Conservation (phyloP, 768 basidiomycete genomes). For the Crepidotus variabilis region DNA sequence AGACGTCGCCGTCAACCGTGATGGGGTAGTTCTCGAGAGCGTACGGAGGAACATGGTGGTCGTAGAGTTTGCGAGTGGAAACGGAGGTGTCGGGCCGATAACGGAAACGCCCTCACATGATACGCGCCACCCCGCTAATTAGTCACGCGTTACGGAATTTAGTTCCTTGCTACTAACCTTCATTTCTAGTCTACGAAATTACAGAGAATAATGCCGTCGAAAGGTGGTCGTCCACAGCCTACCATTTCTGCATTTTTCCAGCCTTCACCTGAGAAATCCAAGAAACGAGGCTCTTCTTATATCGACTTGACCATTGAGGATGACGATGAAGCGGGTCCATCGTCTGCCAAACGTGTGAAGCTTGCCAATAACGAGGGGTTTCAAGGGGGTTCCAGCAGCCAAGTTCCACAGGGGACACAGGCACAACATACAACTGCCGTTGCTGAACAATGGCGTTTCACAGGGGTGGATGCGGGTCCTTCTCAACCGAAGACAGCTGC, state of each 20-base stretch:
- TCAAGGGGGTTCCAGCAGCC: background rate
- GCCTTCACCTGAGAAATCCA: conserved; percentile 14
- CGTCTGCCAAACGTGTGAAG: conserved; percentile 24
- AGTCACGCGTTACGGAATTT: conserved; percentile 3
- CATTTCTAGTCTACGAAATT: too few species aligned
- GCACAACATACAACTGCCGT: conserved; percentile 39
- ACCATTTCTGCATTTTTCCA: conserved; percentile 39
- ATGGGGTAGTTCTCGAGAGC: background rate
- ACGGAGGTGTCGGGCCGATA: background rate
- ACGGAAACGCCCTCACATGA: conserved; percentile 20
- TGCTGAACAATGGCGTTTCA: conserved; percentile 30
- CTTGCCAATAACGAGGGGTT: conserved; percentile 12
- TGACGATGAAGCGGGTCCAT: conserved; percentile 19
- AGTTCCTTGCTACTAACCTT: too few species aligned
- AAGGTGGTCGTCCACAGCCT: conserved; percentile 22
- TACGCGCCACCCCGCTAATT: background rate
- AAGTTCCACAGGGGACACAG: conserved; percentile 10
- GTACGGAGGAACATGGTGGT: background rate
- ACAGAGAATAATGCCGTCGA: conserved; percentile 11
- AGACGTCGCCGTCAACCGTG: background rate
- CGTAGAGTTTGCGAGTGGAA: background rate
- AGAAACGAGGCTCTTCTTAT: conserved; percentile 30
- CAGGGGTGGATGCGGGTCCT: conserved; percentile 18
- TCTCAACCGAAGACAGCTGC: conserved; percentile 18
- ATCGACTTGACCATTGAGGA: conserved; percentile 56